Conservation (phyloP, 805 yeast genomes). For the Hanseniaspora pseudoguilliermondii region DNA sequence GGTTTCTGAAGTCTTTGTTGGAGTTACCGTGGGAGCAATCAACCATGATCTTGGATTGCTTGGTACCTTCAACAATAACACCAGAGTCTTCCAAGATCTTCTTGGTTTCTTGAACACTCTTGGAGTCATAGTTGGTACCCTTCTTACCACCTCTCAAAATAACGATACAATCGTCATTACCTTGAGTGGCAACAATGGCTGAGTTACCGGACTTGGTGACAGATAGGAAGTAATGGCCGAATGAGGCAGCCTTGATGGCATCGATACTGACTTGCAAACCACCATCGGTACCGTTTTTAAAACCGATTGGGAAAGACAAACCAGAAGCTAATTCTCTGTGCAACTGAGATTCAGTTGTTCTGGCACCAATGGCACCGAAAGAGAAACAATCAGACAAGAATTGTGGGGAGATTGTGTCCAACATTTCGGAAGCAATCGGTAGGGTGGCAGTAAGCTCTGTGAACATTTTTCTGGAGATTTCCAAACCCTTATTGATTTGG, state of each 20-base stretch:
- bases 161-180: slow-evolving; percentile 80
- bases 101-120: slow-evolving; percentile 55
- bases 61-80: slow-evolving; percentile 31
- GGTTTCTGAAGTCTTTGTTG: slow-evolving; percentile 78
- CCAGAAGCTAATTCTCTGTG: slow-evolving; percentile 97
- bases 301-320: slow-evolving; percentile 92
- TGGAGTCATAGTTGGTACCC: slow-evolving; percentile 81
- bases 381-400: slow-evolving; percentile 86
- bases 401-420: slow-evolving; percentile 95
- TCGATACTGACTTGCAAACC: slow-evolving; percentile 87
- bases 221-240: slow-evolving; percentile 85
- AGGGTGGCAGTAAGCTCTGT: slow-evolving; percentile 61
- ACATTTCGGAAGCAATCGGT: slow-evolving; percentile 95
- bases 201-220: slow-evolving; percentile 95
- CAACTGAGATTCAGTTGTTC: slow-evolving; percentile 95
- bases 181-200: slow-evolving; percentile 91
- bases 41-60: slow-evolving; percentile 69
- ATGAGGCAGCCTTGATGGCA: slow-evolving; percentile 83
- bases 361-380: slow-evolving; percentile 96
- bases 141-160: slow-evolving; percentile 91
- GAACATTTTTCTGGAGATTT: slow-evolving; percentile 78
- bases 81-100: slow-evolving; percentile 42
- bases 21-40: slow-evolving; percentile 98
- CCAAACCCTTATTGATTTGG: slow-evolving; percentile 87
- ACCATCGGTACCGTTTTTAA: slow-evolving; percentile 97